Evolutionary conservation across 2,329 filamentous ascomycete species (phyloP).

Genomic region (Grosmannia clavigera): DNA sequence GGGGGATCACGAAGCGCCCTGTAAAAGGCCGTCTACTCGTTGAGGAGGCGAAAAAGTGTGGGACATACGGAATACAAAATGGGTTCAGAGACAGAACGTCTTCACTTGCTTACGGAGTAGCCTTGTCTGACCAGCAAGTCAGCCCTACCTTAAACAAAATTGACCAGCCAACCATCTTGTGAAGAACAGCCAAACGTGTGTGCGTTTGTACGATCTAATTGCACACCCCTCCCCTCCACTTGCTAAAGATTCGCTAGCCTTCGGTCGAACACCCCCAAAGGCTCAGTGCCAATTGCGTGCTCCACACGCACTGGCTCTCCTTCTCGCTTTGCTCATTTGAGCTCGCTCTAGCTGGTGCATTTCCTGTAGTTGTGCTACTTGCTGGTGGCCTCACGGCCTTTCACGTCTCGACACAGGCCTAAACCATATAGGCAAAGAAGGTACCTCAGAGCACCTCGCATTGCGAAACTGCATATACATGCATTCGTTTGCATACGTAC

Average conservation of each 20-base stretch:
- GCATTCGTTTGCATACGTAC: background rate
- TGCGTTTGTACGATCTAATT: background rate
- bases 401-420: background rate
- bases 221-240: background rate
- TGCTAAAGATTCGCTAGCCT: background rate
- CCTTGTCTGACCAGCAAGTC: constrained; percentile 2
- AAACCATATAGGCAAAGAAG: background rate
- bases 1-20: background rate
- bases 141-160: background rate
- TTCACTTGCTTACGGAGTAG: background rate
- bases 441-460: background rate
- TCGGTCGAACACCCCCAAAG: background rate
- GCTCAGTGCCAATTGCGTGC: background rate
- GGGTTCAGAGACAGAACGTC: background rate
- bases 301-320: background rate
- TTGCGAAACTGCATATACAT: background rate
- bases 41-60: background rate
- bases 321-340: background rate
- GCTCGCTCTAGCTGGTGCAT: background rate
- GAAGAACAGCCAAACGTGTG: background rate
- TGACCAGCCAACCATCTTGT: background rate
- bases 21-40: background rate
- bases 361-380: background rate
- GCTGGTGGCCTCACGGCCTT: background rate
- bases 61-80: background rate